Conservation (phyloP, 2,329 filamentous ascomycete species). For the Diaporthe helianthi region DNA sequence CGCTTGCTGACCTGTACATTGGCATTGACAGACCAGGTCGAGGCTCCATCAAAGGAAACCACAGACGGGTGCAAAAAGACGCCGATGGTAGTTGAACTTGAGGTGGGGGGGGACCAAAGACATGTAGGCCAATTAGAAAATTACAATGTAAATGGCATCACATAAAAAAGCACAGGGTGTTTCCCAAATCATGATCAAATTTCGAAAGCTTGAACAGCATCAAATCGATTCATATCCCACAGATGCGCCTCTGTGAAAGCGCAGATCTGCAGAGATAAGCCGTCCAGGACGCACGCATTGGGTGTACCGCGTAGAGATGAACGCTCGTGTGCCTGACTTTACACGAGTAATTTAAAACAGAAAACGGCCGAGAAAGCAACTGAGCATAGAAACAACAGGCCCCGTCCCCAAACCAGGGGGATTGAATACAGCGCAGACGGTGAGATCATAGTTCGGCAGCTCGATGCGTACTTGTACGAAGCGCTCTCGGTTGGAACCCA, state of each 20-base stretch:
- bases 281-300: background rate
- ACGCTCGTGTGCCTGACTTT: too few relatives aligned
- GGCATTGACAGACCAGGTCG: conserved; percentile 25
- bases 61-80: background rate
- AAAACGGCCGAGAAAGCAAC: too few relatives aligned
- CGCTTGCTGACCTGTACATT: background rate
- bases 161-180: background rate
- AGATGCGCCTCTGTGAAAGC: background rate
- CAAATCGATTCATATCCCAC: background rate
- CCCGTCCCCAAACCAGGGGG: too few relatives aligned
- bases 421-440: background rate
- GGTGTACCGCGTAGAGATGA: background rate
- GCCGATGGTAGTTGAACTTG: background rate
- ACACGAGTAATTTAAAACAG: too few relatives aligned
- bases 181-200: background rate
- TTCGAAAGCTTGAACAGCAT: background rate
- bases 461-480: background rate
- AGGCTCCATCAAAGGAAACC: background rate
- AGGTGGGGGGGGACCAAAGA: background rate
- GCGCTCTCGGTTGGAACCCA: background rate
- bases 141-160: background rate
- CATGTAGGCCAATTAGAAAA: background rate
- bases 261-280: background rate
- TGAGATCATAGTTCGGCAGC: background rate
- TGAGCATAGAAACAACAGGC: background rate